Evolutionary conservation across 225 moss, liverwort and hornwort species (phyloP), one percentile per base, ranked within the genome.

Genomic region (Straminergon stramineum): DNA sequence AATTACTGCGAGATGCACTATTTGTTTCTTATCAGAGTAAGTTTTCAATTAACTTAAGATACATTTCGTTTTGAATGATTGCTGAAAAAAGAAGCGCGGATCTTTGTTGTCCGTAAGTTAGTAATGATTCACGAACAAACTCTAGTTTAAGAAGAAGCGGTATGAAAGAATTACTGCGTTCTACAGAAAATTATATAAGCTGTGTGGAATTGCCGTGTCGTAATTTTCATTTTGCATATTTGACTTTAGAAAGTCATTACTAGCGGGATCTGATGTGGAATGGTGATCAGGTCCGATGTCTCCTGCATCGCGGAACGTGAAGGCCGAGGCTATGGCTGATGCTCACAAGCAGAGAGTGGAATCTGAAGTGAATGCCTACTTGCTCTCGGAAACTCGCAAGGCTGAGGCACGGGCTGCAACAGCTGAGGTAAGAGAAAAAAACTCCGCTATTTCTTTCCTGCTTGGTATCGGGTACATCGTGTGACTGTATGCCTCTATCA

Each of bases 301-400:
- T 5, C 94, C 94, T 75, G 87, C 81, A 11, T 9, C 89, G 34
- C 89, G 94, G 87, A 94, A 93, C 66, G 1, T 90, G 79, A 93
- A 94, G 81, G 94, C 92, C 19, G 94, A 94, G 89, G 90, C 94
- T 51, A 87, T 92, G 58, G 94, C 92, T 70, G 91, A 85, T 79
- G 94, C 94, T 20, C 93, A 94, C 86, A 92, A 87, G 68, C 92
- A 91, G 85, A 92, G 94, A 69, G 94, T 94, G n/a, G 94, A 94
- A 83, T 11, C 89, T 30, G 94, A 94, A 81, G 93, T 93, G 23
- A 90, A 83, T 24, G 89, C 93, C 3, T 92, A 84, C 28, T 66
- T 90, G 80, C 83, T 83, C 17, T 48, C 94, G 32, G 94, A 94
- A 89, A 66, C 67, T 65, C 92, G 94, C 58, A 94, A 94, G 80